Percentiles rank a stretch among this genome's conserved stretches.
Evolutionary conservation across 1,284 basidiomycete species (phyloP).

Genomic region (Boletus semigastroideus): DNA sequence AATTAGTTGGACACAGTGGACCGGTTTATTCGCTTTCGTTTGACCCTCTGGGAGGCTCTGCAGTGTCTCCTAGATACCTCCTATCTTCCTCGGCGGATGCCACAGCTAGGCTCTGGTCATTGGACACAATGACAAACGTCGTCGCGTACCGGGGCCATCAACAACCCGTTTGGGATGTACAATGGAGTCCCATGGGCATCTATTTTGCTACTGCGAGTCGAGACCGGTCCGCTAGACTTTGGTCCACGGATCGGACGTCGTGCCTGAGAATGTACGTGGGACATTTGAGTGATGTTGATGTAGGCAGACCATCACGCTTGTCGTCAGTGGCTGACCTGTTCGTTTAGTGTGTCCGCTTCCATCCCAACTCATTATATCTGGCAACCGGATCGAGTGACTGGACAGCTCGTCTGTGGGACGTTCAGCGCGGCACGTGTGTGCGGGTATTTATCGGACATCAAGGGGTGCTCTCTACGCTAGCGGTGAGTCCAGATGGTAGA

Average conservation of each 20-base stretch:
- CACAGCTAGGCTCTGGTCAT: conserved; percentile 90
- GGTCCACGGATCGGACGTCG: conserved; percentile 91
- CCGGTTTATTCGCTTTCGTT: conserved; percentile 95
- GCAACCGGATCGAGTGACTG: conserved; percentile 97
- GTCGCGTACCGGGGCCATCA: conserved; percentile 96
- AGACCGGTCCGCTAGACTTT: conserved; percentile 92
- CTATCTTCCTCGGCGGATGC: conserved; percentile 94
- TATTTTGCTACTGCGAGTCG: conserved; percentile 97
- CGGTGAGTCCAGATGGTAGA: conserved; percentile 91
- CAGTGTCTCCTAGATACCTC: conserved; percentile 82
- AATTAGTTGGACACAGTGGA: conserved; percentile 95
- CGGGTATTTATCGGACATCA: conserved; percentile 97
- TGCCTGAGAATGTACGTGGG: conserved; percentile 94
- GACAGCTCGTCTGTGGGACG: conserved; percentile 96
- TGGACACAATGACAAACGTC: conserved; percentile 93
- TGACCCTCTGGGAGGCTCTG: conserved; percentile 88
- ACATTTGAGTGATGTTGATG: conserved; percentile 96
- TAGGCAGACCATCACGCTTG: conserved; percentile 44
- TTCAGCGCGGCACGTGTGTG: conserved; percentile 93
- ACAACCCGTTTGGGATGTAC: conserved; percentile 97
- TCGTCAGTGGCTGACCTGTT: conserved; percentile 11
- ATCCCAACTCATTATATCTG: conserved; percentile 96
- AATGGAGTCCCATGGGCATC: conserved; percentile 98
- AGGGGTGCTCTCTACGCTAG: conserved; percentile 84
- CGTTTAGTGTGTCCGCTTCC: conserved; percentile 89